phyloP scores from a whole-genome alignment of 768 basidiomycete genomes.

The Mycena sanguinolenta region DNA sequence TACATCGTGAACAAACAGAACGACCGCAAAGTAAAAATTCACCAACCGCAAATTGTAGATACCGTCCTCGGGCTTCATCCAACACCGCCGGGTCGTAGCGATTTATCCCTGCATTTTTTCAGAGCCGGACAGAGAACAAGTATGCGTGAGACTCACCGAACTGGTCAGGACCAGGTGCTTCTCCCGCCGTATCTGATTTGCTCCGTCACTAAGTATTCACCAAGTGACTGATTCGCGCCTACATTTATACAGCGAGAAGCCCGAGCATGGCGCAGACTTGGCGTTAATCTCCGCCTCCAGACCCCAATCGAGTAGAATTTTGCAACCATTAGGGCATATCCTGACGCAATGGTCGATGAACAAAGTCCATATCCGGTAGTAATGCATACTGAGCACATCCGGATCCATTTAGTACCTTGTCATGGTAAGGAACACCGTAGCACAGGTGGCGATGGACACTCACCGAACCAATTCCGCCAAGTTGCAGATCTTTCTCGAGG shows the following conservation, averaged over 20 bases:
- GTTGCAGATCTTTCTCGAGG: no score
- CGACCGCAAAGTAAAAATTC: background rate
- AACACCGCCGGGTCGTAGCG: no score
- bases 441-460: background rate
- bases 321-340: slow-evolving; percentile 25
- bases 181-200: background rate
- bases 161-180: background rate
- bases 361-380: background rate
- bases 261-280: background rate
- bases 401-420: background rate
- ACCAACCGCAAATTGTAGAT: slow-evolving; percentile 12
- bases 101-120: no score
- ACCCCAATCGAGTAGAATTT: slow-evolving; percentile 25
- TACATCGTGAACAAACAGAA: background rate
- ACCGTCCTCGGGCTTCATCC: slow-evolving; percentile 11
- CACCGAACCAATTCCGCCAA: slow-evolving; percentile 16
- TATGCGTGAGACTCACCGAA: background rate
- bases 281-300: no score
- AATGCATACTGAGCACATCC: slow-evolving; percentile 7
- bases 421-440: background rate
- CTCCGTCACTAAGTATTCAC: no score
- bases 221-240: background rate
- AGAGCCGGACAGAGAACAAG: background rate
- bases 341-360: background rate
- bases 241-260: slow-evolving; percentile 8